phyloP scores from a whole-genome alignment of 768 basidiomycete species.

The Tylopilus felleus region DNA sequence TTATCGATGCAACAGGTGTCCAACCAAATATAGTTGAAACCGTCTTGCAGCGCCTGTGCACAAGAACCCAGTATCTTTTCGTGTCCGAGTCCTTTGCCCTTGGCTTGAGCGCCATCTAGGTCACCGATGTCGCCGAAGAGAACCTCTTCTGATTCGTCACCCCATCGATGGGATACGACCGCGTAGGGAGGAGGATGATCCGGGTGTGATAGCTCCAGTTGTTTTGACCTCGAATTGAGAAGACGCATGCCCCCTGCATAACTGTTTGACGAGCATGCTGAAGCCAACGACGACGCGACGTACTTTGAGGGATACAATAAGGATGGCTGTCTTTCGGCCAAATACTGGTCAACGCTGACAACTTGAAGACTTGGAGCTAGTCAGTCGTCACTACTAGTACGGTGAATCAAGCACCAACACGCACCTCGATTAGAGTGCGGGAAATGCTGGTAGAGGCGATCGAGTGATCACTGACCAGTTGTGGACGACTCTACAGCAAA shows the following conservation, averaged over 20 bases:
- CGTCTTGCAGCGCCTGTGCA: constrained; percentile 15
- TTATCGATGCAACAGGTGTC: constrained; percentile 26
- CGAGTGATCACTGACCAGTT: background rate
- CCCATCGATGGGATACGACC: constrained; percentile 29
- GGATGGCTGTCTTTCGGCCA: background rate
- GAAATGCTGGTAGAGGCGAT: background rate
- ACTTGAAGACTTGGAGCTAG: background rate
- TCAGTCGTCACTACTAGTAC: background rate
- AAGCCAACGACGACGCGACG: background rate
- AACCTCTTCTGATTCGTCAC: constrained; percentile 19
- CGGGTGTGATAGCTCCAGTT: constrained; percentile 16
- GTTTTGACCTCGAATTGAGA: constrained; percentile 15
- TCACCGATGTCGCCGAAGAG: constrained; percentile 25
- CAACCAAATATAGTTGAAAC: constrained; percentile 26
- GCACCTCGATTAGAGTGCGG: background rate
- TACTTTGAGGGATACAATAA: background rate
- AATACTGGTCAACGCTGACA: background rate
- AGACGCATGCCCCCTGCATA: constrained; percentile 21
- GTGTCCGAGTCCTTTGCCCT: constrained; percentile 14
- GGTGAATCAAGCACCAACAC: background rate
- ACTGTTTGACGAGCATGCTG: background rate
- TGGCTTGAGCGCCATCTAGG: constrained; percentile 1
- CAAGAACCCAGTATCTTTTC: constrained; percentile 20
- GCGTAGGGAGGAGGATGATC: constrained; percentile 10
- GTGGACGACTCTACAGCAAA: background rate